Base-by-base conservation (phyloP, 495 filamentous ascomycete genomes). In the Podospora fimiseda region DNA sequence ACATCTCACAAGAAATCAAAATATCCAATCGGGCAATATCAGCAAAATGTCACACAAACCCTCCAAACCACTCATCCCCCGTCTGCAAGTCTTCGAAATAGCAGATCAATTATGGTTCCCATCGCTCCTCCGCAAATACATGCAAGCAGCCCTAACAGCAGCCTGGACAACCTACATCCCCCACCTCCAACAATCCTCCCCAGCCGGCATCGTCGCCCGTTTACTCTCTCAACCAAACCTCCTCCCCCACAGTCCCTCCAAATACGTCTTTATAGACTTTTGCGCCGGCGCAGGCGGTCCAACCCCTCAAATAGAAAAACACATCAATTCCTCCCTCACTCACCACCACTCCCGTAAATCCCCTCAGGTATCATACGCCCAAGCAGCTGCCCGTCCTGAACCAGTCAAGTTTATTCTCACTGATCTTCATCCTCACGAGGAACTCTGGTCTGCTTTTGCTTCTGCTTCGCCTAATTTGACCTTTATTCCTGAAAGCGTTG, bases 281-380 rank as follows among this genome's bases (percentile, higher is more conserved):
- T 88, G 85, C 64, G 82, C 86, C 15, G 87, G 87, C 50, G 83
- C 74, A 21, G 87, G 87, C 39, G 86, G 85, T 0, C 84, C 84
- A 0, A 86, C 81, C 2, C 79, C 80, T 0, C 65, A 65, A n/a
- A 80, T 87, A 50, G 83, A 87, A 66, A 70, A 62, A 9, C 67
- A 74, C 44, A 58, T 85, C 8, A 84, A 84, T 68, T 44, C 47
- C 11, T 53, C 59, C 8, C 40, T 43, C 6, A 22, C 45, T n/a
- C n/a, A n/a, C n/a, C n/a, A n/a, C n/a, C n/a, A n/a, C n/a, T n/a
- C n/a, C n/a, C n/a, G n/a, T n/a, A n/a, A n/a, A n/a, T n/a, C n/a
- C n/a, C n/a, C n/a, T n/a, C n/a, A n/a, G n/a, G n/a, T n/a, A 8
- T 30, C 37, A 20, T 53, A 53, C 51, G 51, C 51, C n/a, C 20